Evolutionary conservation across 2,329 filamentous ascomycete species (phyloP).

Genomic region (Mycogone perniciosa): DNA sequence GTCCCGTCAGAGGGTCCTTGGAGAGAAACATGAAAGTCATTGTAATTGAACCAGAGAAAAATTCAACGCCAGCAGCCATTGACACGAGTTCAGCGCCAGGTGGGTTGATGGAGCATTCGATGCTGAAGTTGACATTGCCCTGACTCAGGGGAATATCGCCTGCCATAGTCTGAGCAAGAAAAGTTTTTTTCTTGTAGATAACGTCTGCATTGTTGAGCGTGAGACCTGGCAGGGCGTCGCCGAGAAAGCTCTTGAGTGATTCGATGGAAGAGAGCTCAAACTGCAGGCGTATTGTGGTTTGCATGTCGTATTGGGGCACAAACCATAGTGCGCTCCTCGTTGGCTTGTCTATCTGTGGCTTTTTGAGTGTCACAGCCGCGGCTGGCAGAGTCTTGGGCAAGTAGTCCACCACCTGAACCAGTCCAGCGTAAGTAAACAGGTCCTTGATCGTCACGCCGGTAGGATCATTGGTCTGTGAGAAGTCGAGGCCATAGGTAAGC

Average conservation of each 20-base stretch:
- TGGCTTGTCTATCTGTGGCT: not conserved
- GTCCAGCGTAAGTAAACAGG: constrained; percentile 5
- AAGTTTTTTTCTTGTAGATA: constrained; percentile 6
- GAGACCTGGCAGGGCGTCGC: constrained; percentile 1
- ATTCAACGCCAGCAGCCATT: constrained; percentile 6
- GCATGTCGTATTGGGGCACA: not conserved
- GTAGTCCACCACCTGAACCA: not conserved
- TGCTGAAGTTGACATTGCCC: constrained; percentile 1
- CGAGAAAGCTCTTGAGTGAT: not conserved
- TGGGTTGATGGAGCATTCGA: constrained; percentile 4
- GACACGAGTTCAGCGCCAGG: not conserved
- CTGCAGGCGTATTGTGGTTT: not conserved
- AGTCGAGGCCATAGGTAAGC: constrained; percentile 7
- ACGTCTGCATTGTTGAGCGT: constrained; percentile 4
- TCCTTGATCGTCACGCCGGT: not conserved
- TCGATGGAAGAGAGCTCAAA: constrained; percentile 1
- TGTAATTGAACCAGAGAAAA: not conserved
- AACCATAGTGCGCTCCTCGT: constrained; percentile 12
- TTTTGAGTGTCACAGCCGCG: not conserved
- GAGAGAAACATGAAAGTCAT: constrained; percentile 2
- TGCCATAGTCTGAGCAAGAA: constrained; percentile 1
- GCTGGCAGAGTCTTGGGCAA: not conserved
- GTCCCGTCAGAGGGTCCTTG: not conserved
- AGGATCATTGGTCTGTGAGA: not conserved
- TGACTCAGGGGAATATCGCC: not conserved